Base-by-base conservation (phyloP, 495 filamentous ascomycete species). In the Hyaloscypha bicolor region DNA sequence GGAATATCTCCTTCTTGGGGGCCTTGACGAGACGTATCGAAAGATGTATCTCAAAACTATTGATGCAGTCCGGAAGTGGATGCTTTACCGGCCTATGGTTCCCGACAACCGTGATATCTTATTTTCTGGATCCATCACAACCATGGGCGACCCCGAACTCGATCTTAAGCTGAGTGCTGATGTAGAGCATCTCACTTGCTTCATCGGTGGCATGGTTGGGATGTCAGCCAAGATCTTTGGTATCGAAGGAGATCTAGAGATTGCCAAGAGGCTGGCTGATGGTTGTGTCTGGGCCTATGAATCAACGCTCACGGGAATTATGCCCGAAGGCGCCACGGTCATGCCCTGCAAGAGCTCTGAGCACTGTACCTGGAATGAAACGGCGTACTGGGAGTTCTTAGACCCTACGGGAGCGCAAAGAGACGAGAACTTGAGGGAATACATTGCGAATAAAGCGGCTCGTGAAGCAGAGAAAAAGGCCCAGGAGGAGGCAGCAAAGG, bases 281-380 rank as follows among this genome's bases (percentile, higher is more conserved):
- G 96, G 94, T 25, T 99, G 95, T 74, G 90, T 95, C 3, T 98
- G 93, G 94, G 90, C 93, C 2, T 98, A 98, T 74, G 87, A 92
- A 70, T 82, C 84, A 21, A 93, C 91, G 14, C 81, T 86, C 2
- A 90, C 89, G 0, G 96, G 94, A 4, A 92, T 99, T 69, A 97
- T 97, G 93, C 94, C 95, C 1, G 95, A 99, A 76, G 76, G 76
- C 6, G 90, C 92, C 63, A 73, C 74, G 6, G 77, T 90, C 0
- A 70, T 94, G 30, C 85, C 87, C 2, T 99, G 95, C 74, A 79
- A 84, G n/a, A 82, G 88, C 64, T 74, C 72, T 5, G 75, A 84
- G 33, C 76, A 86, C 22, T 99, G 95, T 74, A 78, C 85, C 11
- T 98, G 91, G 86, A 90, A 94, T 73, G 81, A 93, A 75, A 90